phyloP scores from a whole-genome alignment of 352 stramenopile genomes.

The Pythium volutum region DNA sequence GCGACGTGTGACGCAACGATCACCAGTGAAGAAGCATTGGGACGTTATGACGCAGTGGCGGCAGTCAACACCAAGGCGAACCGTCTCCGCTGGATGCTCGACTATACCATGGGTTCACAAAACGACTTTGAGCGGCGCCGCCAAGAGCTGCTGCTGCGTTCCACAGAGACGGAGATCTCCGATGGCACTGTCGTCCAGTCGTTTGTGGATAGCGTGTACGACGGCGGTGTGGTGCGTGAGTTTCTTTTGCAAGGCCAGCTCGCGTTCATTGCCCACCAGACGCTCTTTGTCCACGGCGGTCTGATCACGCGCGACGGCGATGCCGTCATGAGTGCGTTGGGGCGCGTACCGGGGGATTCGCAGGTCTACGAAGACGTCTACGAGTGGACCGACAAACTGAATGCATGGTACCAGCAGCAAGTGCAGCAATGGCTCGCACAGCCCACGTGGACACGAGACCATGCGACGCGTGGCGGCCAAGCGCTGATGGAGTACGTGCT shows the following conservation, averaged over 20 bases:
- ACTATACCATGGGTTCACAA: constrained; percentile 89
- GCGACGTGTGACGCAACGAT: background rate
- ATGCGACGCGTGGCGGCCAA: constrained; percentile 50
- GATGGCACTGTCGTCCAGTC: constrained; percentile 83
- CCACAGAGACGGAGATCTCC: constrained; percentile 22
- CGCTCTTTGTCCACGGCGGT: constrained; percentile 92
- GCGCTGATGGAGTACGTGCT: constrained; percentile 73
- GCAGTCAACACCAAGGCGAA: constrained; percentile 74
- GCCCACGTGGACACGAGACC: constrained; percentile 73
- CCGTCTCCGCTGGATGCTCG: constrained; percentile 87
- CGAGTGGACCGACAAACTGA: constrained; percentile 76
- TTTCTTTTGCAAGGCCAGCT: constrained; percentile 83
- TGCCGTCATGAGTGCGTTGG: constrained; percentile 47
- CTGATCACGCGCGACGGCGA: constrained; percentile 55
- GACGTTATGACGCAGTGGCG: constrained; percentile 19
- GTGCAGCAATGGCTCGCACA: constrained; percentile 74
- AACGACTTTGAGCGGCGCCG: constrained; percentile 89
- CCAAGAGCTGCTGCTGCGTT: constrained; percentile 57
- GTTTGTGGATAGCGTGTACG: constrained; percentile 67
- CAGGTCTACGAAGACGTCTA: constrained; percentile 29
- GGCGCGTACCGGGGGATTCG: constrained; percentile 60
- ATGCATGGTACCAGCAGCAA: constrained; percentile 75
- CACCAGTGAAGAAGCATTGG: background rate
- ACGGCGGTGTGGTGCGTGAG: constrained; percentile 75
- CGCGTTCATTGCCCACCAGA: constrained; percentile 76